Percentiles rank a stretch among this genome's conserved stretches.
Evolutionary conservation across 768 basidiomycete species (phyloP).

Genomic region (Clitopilus passeckerianus): DNA sequence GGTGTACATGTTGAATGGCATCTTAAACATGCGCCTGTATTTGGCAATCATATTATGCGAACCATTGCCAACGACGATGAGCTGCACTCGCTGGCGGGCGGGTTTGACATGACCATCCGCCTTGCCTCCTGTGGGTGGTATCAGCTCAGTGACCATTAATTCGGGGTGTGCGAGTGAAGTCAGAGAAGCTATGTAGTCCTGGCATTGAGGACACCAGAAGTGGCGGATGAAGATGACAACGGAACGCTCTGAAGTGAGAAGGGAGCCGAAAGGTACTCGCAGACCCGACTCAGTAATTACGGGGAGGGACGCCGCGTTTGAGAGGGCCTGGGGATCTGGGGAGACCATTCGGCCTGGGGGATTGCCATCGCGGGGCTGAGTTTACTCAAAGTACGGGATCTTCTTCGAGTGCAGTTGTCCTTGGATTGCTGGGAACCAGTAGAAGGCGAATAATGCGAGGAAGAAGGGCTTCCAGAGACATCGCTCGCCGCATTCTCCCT

Average conservation of each 20-base stretch:
- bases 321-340: constrained; percentile 56
- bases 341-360: constrained; percentile 34
- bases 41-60: constrained; percentile 71
- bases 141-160: constrained; percentile 21
- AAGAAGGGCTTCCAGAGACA: neutral
- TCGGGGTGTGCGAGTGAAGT: constrained; percentile 36
- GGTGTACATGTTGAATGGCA: constrained; percentile 73
- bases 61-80: constrained; percentile 79
- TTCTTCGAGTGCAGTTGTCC: neutral
- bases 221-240: constrained; percentile 85
- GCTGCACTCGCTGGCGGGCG: constrained; percentile 33
- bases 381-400: neutral
- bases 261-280: constrained; percentile 60
- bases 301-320: constrained; percentile 53
- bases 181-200: constrained; percentile 81
- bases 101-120: constrained; percentile 10
- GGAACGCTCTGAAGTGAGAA: constrained; percentile 51
- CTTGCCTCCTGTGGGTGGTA: neutral
- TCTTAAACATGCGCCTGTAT: constrained; percentile 72
- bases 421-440: neutral
- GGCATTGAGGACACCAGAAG: constrained; percentile 85
- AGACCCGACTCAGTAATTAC: constrained; percentile 68
- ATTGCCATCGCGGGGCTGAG: neutral
- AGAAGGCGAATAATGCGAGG: neutral
- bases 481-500: neutral